Percentiles rank a stretch among this genome's conserved stretches.
Conservation (phyloP, 1,284 basidiomycete species). For the Hypsizygus ulmarius region DNA sequence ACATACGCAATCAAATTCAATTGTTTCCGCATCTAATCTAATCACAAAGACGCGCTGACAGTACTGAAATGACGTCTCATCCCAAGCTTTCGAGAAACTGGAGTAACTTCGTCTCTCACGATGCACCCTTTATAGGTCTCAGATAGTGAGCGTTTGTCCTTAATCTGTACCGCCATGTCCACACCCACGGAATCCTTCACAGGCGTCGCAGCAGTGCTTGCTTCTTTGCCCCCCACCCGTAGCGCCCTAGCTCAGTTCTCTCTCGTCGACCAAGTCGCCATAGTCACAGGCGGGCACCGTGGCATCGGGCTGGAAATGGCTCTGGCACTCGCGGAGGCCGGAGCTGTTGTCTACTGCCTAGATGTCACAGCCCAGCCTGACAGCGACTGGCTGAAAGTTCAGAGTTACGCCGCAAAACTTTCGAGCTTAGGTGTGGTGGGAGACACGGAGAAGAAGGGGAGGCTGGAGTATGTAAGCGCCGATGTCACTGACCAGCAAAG, state of each 20-base stretch:
- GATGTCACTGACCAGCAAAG: slow-evolving; percentile 60
- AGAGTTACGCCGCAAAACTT: slow-evolving; percentile 62
- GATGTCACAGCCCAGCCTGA: slow-evolving; percentile 47
- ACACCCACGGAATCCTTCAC: slow-evolving; percentile 7
- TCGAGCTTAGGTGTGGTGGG: slow-evolving; percentile 29
- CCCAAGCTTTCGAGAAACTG: too few species aligned
- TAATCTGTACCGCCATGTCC: slow-evolving; percentile 1
- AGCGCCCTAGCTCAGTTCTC: slow-evolving; percentile 35
- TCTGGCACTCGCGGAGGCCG: slow-evolving; percentile 57
- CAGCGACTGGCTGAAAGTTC: slow-evolving; percentile 41
- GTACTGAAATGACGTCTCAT: too few species aligned
- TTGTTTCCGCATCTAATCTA: too few species aligned
- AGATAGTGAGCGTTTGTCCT: not conserved
- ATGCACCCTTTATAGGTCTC: not conserved
- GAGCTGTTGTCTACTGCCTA: slow-evolving; percentile 51
- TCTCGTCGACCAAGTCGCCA: slow-evolving; percentile 44
- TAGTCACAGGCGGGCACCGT: slow-evolving; percentile 54
- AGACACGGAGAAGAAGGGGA: slow-evolving; percentile 33
- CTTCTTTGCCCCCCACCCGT: slow-evolving; percentile 16
- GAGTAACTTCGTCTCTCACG: slow-evolving; percentile 6
- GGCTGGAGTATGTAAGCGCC: slow-evolving; percentile 59
- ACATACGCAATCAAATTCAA: too few species aligned
- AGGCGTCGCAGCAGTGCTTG: slow-evolving; percentile 20
- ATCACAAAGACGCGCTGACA: too few species aligned
- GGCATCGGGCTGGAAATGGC: slow-evolving; percentile 80